A percentile compares a stretch with the other conserved stretches of the same genome.
Evolutionary conservation across 2,329 filamentous ascomycete species (phyloP).

Genomic region (Parasarocladium wereldwijsianum): DNA sequence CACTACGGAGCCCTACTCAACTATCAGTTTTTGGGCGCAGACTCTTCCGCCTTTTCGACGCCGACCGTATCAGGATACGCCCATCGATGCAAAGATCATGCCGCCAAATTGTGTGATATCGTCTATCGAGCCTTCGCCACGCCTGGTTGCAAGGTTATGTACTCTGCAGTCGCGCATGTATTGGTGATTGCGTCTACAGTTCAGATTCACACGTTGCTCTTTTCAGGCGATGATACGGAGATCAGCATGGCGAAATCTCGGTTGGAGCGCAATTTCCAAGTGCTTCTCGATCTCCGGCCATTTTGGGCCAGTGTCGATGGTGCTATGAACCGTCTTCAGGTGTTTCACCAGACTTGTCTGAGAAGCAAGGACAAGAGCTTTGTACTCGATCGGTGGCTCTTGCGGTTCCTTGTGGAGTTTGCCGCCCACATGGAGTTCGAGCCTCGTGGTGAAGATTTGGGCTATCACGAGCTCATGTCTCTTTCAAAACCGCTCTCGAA

Average conservation of each 20-base stretch:
- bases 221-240: conserved; percentile 19
- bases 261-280: conserved; percentile 28
- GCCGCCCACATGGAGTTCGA: conserved; percentile 12
- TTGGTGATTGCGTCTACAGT: conserved; percentile 30
- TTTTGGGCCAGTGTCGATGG: conserved; percentile 20
- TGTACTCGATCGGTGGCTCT: conserved; percentile 25
- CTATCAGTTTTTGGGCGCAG: conserved; percentile 25
- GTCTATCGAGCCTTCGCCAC: conserved; percentile 21
- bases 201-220: conserved; percentile 29
- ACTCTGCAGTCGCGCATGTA: conserved; percentile 29
- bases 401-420: conserved; percentile 20
- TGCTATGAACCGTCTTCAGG: conserved; percentile 15
- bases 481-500: too few species aligned
- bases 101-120: conserved; percentile 22
- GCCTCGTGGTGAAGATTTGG: not conserved
- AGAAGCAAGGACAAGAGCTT: conserved; percentile 21
- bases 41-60: conserved; percentile 11
- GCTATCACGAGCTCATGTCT: conserved; percentile 1
- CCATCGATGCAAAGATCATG: conserved; percentile 23
- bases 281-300: conserved; percentile 22
- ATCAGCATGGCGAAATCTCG: conserved; percentile 18
- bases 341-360: conserved; percentile 26
- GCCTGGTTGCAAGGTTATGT: conserved; percentile 23
- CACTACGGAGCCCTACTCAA: conserved; percentile 30
- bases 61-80: conserved; percentile 13